Evolutionary conservation across 768 basidiomycete species (phyloP), one percentile per base, ranked within the genome.

Genomic region (Auriculariales sp.): DNA sequence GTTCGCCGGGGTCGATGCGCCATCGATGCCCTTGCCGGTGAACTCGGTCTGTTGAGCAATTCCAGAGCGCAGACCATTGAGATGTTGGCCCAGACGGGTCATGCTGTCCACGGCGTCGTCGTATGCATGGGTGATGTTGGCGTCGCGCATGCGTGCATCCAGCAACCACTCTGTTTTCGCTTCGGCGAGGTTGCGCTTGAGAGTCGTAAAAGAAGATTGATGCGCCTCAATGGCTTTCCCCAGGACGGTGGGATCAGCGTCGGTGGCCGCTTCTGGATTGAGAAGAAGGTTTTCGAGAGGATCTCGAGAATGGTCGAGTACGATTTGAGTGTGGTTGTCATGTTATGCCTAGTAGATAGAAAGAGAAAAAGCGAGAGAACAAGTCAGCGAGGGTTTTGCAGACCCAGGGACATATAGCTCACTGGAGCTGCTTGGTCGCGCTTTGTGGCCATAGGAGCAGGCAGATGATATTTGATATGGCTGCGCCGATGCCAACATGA

Each of bases 11-110:
- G 61, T 56, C 35, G 63, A 70, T 50, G 62, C 70, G 47, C 59
- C 64, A 15, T 59, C 66, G 24, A 54, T 65, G 45, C 66, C 70
- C 50, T 31, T 28, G 17, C 3, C 51, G 12, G 83, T 76, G 27
- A 97, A 63, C 46, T 93, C 87, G 53, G 83, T 79, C 60, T 97
- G 92, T 30, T 98, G 63, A 29, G 77, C 73, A 5, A 83, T 89
- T 1, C 91, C 86, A 51, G 85, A 81, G 44, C 94, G 67, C 52
- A 98, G 68, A 24, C 94, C 92, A 50, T 83, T 92, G 32, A 99
- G 65, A 66, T 98, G 93, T 59, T 99, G 94, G 1, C 89, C 95
- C 3, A 99, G 75, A 15, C 91, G 71, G 52, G 86, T 93, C 57
- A 99, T 69, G 57, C 82, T 83, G 52, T 80, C 81, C 10, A 97